Evolutionary conservation across 1,284 basidiomycete genomes (phyloP).

Genomic region (Trichosporon ovoides): DNA sequence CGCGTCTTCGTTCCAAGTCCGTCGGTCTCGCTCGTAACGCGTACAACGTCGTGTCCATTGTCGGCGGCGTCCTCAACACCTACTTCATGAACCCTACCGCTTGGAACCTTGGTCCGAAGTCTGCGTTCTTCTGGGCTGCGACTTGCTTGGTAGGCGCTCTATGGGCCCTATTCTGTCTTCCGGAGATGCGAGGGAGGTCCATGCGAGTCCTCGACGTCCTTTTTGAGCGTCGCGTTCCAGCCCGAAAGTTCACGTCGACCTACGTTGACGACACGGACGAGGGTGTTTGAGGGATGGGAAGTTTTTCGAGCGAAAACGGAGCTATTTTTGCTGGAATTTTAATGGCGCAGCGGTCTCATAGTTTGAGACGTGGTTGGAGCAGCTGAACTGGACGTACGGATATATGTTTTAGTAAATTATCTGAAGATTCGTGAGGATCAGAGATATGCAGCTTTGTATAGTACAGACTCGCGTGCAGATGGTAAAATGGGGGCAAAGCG

Average conservation of each 20-base stretch:
- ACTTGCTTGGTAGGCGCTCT: conserved; percentile 20
- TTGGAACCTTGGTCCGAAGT: conserved; percentile 29
- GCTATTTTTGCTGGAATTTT: too few species aligned
- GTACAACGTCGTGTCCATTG: conserved; percentile 44
- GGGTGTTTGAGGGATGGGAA: not conserved
- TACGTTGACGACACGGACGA: conserved; percentile 23
- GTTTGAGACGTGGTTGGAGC: too few species aligned
- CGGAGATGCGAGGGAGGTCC: conserved; percentile 40
- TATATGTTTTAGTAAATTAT: too few species aligned
- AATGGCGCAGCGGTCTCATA: too few species aligned
- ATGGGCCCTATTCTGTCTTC: conserved; percentile 27
- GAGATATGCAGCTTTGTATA: too few species aligned
- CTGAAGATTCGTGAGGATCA: too few species aligned
- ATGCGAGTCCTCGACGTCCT: conserved; percentile 49
- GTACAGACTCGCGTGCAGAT: too few species aligned
- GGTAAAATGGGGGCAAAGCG: too few species aligned
- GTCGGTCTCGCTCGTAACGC: conserved; percentile 50
- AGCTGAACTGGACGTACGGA: too few species aligned
- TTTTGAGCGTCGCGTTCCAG: conserved; percentile 40
- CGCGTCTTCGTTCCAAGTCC: conserved; percentile 51
- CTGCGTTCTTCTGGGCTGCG: conserved; percentile 48
- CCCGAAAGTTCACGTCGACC: conserved; percentile 44
- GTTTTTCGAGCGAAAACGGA: too few species aligned
- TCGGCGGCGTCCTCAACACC: conserved; percentile 17
- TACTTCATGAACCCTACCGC: conserved; percentile 23